Evolutionary conservation across 441 rosid genomes (phyloP).

Genomic region (Populus tomentosa): DNA sequence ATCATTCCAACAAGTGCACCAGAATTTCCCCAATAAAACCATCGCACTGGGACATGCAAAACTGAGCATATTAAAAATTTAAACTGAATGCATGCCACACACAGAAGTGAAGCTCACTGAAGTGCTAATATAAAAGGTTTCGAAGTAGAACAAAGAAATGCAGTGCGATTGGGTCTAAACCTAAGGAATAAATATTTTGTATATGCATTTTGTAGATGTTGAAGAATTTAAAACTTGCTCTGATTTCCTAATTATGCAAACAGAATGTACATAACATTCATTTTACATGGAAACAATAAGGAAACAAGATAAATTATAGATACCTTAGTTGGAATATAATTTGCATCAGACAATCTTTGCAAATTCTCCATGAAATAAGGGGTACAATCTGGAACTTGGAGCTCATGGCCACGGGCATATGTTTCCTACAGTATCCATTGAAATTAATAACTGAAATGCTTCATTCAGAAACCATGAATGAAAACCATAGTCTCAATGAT

Average conservation of each 20-base stretch:
- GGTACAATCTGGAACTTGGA: conserved; percentile 94
- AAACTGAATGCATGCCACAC: not conserved
- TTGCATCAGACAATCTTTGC: conserved; percentile 65
- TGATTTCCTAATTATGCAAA: not conserved
- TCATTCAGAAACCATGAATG: not conserved
- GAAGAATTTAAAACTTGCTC: not conserved
- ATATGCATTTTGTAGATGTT: not conserved
- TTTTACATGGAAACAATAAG: not conserved
- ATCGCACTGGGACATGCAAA: not conserved
- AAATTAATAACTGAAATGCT: conserved; percentile 1
- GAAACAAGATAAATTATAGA: not conserved
- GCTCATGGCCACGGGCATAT: conserved; percentile 71
- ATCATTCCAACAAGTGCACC: not conserved
- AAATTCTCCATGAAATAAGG: conserved; percentile 90
- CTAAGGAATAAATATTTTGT: not conserved
- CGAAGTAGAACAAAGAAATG: not conserved
- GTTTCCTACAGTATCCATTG: conserved; percentile 58
- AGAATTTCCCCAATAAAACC: not conserved
- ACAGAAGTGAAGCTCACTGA: not conserved
- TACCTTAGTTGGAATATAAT: conserved; percentile 96
- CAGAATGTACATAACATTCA: not conserved
- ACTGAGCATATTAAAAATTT: not conserved
- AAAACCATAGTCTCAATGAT: not conserved
- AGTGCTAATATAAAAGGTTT: not conserved
- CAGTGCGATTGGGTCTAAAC: not conserved